These are phyloP conservation scores for Solanum infundibuliforme DNA, from an alignment of 257 asterid species.

Conservation along the genomic window DNA sequence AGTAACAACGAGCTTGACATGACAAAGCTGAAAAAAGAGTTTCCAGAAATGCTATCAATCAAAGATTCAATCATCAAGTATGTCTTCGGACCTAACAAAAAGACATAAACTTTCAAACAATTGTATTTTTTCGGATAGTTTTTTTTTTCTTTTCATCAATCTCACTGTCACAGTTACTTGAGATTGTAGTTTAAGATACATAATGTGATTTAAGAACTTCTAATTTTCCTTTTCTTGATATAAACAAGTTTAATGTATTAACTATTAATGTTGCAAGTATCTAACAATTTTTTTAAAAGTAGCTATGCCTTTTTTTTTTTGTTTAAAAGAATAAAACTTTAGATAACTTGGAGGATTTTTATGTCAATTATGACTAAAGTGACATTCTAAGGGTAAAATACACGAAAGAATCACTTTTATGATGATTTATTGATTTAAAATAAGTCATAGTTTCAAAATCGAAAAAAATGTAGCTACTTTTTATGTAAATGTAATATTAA, in stretches of 20 bases:
- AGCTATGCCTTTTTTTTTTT: not conserved
- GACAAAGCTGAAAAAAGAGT: conserved; percentile 9
- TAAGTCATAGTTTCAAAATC: too few relatives aligned
- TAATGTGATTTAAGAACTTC: not conserved
- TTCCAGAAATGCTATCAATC: not conserved
- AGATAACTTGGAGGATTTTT: too few relatives aligned
- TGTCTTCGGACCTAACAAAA: conserved; percentile 12
- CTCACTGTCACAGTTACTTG: not conserved
- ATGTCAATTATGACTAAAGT: too few relatives aligned
- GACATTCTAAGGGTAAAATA: too few relatives aligned
- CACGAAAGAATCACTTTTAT: too few relatives aligned
- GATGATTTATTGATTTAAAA: too few relatives aligned
- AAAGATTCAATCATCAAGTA: conserved; percentile 14
- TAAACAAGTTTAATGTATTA: not conserved
- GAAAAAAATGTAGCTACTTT: too few relatives aligned
- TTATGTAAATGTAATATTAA: too few relatives aligned
- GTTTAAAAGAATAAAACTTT: not conserved
- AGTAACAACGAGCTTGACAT: conserved; percentile 16
- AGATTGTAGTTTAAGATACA: not conserved
- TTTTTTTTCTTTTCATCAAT: not conserved
- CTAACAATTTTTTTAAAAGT: not conserved
- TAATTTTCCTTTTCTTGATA: not conserved
- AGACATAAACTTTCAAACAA: not conserved
- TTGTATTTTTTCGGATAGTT: not conserved
- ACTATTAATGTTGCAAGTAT: not conserved